Percentiles rank a stretch among this genome's conserved stretches.
These are phyloP conservation scores for Candida argentea DNA, from an alignment of 805 yeast species.

Conservation along the genomic window DNA sequence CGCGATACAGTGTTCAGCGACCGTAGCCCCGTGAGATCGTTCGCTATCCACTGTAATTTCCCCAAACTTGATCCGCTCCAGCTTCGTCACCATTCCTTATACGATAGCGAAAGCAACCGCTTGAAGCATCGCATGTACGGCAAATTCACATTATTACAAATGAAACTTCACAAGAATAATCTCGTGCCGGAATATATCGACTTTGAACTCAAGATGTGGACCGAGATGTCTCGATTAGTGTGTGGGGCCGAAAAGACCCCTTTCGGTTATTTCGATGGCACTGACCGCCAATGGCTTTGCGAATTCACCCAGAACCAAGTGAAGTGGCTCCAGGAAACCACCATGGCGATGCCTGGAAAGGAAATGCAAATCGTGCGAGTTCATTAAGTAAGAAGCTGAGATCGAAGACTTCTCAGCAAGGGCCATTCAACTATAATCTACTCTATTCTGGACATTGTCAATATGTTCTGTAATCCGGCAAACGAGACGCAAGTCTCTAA, in stretches of 20 bases:
- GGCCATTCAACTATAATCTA: no score
- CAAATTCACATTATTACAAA: conserved; percentile 13
- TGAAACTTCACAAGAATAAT: no score
- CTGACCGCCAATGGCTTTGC: conserved; percentile 19
- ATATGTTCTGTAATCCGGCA: no score
- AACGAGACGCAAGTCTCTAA: no score
- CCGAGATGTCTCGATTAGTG: conserved; percentile 40
- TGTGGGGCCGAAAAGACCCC: no score
- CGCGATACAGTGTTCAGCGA: conserved; percentile 24
- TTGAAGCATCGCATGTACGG: conserved; percentile 19
- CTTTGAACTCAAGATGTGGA: conserved; percentile 25
- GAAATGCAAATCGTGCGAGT: no score
- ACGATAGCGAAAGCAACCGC: conserved; percentile 10
- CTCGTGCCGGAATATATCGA: conserved; percentile 7
- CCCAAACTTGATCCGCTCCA: conserved; percentile 26
- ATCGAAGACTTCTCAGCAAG: no score
- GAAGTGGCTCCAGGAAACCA: conserved; percentile 1
- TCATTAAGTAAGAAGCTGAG: no score
- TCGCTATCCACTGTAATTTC: conserved; percentile 24
- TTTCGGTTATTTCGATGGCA: no score
- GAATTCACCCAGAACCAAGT: conserved; percentile 25
- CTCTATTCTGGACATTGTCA: no score
- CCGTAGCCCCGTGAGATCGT: conserved; percentile 14
- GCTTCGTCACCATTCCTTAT: conserved; percentile 16
- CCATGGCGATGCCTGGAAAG: no score